A percentile compares a stretch with the other conserved stretches of the same genome.
Evolutionary conservation across 2,329 filamentous ascomycete genomes (phyloP).

Genomic region (Pseudocercospora fuligena): DNA sequence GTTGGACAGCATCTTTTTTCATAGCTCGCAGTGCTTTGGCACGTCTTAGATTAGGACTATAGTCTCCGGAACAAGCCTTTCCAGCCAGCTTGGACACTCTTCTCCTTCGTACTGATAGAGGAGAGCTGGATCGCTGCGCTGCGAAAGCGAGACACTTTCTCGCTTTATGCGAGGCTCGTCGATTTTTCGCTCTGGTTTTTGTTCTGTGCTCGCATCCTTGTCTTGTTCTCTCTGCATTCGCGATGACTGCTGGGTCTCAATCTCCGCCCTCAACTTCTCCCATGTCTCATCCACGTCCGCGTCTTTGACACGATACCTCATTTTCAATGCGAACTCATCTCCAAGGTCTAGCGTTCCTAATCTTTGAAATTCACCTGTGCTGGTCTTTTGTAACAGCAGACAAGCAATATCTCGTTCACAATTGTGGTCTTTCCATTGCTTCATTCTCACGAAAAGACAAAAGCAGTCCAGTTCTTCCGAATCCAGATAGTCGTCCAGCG

Average conservation of each 20-base stretch:
- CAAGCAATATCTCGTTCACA: background rate
- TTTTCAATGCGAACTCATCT: conserved; percentile 5
- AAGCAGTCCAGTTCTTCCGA: background rate
- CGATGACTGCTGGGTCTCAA: background rate
- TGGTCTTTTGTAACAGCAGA: background rate
- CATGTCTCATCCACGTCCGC: background rate
- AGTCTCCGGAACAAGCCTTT: background rate
- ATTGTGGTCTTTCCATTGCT: background rate
- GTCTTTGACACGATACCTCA: background rate
- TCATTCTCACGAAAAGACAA: background rate
- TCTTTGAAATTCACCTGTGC: background rate
- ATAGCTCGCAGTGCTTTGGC: no score
- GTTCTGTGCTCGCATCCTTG: background rate
- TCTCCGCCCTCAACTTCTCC: background rate
- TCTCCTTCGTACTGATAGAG: background rate
- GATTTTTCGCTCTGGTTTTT: no score
- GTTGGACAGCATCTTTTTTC: no score
- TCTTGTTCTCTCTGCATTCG: background rate
- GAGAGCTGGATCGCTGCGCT: background rate
- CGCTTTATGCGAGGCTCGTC: no score
- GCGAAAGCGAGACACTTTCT: background rate
- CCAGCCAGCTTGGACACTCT: background rate
- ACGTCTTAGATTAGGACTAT: background rate
- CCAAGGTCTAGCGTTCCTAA: conserved; percentile 4
- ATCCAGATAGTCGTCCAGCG: background rate